These are phyloP conservation scores for Wallacemonas collosoma DNA, from an alignment of 208 protist species.

Conservation along the genomic window DNA sequence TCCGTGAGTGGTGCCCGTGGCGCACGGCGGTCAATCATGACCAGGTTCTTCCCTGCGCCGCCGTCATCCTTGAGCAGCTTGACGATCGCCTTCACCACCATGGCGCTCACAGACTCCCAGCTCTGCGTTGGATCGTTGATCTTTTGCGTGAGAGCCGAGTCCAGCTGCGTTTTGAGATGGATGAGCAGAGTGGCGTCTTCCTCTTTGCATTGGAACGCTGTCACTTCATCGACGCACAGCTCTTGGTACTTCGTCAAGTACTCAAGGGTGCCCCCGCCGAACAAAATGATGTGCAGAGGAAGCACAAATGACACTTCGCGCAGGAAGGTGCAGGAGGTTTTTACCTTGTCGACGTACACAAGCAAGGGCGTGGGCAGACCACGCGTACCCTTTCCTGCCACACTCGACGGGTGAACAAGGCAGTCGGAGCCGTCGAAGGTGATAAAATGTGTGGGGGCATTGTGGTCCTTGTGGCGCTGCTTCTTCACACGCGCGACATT, in stretches of 20 bases:
- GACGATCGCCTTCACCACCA: slow-evolving; percentile 85
- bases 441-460: slow-evolving; percentile 26
- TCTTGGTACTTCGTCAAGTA: slow-evolving; percentile 82
- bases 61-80: slow-evolving; percentile 75
- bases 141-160: slow-evolving; percentile 82
- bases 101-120: slow-evolving; percentile 82
- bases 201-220: slow-evolving; percentile 72
- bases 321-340: slow-evolving; percentile 92
- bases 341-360: slow-evolving; percentile 95
- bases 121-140: slow-evolving; percentile 84
- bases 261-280: slow-evolving; percentile 83
- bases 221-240: slow-evolving; percentile 82
- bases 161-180: slow-evolving; percentile 84
- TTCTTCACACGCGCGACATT: slow-evolving; percentile 84
- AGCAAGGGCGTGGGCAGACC: slow-evolving; percentile 74
- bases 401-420: slow-evolving; percentile 90
- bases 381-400: slow-evolving; percentile 73
- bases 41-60: slow-evolving; percentile 35
- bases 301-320: slow-evolving; percentile 90
- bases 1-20: slow-evolving; percentile 60
- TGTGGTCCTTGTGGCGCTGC: slow-evolving; percentile 20
- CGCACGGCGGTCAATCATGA: slow-evolving; percentile 70
- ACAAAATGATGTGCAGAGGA: slow-evolving; percentile 93
- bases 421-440: slow-evolving; percentile 88
- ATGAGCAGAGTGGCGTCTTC: slow-evolving; percentile 82